Conservation (phyloP, 345 rosid genomes). For the Populus ilicifolia region DNA sequence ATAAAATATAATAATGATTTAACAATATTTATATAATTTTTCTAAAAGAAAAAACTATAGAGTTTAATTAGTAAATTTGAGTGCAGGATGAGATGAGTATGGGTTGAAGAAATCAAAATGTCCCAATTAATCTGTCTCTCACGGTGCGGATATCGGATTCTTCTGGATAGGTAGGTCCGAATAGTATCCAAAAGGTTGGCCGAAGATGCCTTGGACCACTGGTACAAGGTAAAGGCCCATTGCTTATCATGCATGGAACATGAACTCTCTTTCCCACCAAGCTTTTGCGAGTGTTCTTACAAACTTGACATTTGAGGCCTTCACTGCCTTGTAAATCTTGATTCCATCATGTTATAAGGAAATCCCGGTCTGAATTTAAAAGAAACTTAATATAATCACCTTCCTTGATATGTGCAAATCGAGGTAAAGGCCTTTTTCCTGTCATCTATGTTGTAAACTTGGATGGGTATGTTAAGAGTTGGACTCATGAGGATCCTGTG, state of each 20-base stretch:
- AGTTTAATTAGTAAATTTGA: too few species aligned
- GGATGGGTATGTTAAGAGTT: conserved; percentile 71
- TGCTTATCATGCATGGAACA: background rate
- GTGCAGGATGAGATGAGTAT: too few species aligned
- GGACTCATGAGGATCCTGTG: conserved; percentile 55
- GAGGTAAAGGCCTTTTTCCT: conserved; percentile 7
- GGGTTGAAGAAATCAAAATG: too few species aligned
- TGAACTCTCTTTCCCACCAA: background rate
- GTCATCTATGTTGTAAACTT: too few species aligned
- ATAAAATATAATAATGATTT: too few species aligned
- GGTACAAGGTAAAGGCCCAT: too few species aligned
- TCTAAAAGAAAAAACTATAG: too few species aligned
- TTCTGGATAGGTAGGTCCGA: too few species aligned
- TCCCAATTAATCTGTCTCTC: too few species aligned
- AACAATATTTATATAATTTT: too few species aligned
- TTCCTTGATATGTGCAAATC: conserved; percentile 55
- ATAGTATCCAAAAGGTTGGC: background rate
- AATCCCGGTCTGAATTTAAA: background rate
- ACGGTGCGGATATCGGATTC: too few species aligned
- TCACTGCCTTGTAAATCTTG: conserved; percentile 33
- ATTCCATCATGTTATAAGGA: conserved; percentile 26
- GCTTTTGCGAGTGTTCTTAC: background rate
- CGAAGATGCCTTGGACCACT: background rate
- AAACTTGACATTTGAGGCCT: background rate
- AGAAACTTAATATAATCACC: conserved; percentile 10